Conservation (phyloP, 176 grass and related monocot genomes). For the Saccharum spontaneum region DNA sequence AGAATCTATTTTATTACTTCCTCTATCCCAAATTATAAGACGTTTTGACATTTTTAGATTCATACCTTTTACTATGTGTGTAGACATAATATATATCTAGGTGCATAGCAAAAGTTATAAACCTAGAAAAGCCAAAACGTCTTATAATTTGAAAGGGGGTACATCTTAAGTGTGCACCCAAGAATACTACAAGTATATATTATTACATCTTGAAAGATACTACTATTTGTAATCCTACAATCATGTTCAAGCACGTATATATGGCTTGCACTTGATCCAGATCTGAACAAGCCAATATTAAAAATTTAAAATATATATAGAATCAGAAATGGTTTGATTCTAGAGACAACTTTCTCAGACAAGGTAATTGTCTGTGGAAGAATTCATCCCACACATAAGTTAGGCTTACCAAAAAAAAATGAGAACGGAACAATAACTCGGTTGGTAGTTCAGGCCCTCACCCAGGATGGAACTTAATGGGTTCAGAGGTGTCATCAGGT, state of each 20-base stretch:
- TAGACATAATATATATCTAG: no score
- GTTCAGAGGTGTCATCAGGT: not conserved
- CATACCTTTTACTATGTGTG: no score
- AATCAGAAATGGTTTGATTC: not conserved
- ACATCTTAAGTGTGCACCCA: not conserved
- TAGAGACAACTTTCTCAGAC: not conserved
- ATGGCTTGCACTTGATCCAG: not conserved
- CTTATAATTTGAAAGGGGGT: no score
- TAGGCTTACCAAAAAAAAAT: not conserved
- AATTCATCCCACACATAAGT: not conserved
- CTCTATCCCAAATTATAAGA: no score
- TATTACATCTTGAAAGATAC: not conserved
- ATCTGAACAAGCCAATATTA: not conserved
- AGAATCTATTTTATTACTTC: not conserved
- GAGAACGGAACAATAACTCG: not conserved
- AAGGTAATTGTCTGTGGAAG: not conserved
- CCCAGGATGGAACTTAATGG: not conserved
- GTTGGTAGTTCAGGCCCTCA: not conserved
- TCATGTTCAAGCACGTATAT: not conserved
- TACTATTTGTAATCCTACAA: not conserved
- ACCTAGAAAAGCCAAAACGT: no score
- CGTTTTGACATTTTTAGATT: no score
- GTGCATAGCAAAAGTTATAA: no score
- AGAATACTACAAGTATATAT: slow-evolving; percentile 17
- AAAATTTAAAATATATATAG: not conserved